Evolutionary conservation across 257 asterid genomes (phyloP), one percentile per base, ranked within the genome.

Genomic region (Lithospermum erythrorhizon): DNA sequence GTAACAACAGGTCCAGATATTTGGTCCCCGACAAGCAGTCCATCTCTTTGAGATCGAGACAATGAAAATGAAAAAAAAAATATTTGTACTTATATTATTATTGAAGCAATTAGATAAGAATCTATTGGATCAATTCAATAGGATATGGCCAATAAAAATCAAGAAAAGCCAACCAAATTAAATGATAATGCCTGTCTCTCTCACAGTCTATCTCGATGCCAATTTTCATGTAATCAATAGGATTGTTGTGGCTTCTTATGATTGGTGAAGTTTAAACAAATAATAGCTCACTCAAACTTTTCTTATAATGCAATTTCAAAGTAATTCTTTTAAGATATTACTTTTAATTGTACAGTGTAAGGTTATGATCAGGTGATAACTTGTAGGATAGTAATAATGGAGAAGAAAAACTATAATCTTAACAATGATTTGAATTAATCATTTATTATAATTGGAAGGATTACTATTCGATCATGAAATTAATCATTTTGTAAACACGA

Each of bases 201-300:
- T 52, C 68, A 63, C 18, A 11, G 53, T 66, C 55, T 54, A 29
- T 23, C 9, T 30, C 21, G 6, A 17, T 21, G 69, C 66, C 71
- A 72, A 65, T 68, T 58, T 72, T 68, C 79, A 79, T 73, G 81
- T 87, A 76, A 70, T 71, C 67, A 69, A 55, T 19, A 61, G 30
- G 30, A 60, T 73, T 22, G 25, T 65, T 57, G 73, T 76, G 87
- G 82, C 87, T 61, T 3, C 47, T 45, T 51, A 27, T 58, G 17
- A 85, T 82, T 75, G 76, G 84, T 58, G 13, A 45, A 7, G 68
- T 60, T 58, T 17, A 49, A 37, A 66, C 68, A 72, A 65, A 20
- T 27, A 2, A 27, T 27, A 27, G 32, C 32, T 1, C 6, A 27
- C 32, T 27, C 32, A 7, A 27, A 27, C 32, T 27, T 27, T 27